Base-by-base conservation (phyloP, 169 alveolate genomes). In the Cryptosporidium ryanae region DNA sequence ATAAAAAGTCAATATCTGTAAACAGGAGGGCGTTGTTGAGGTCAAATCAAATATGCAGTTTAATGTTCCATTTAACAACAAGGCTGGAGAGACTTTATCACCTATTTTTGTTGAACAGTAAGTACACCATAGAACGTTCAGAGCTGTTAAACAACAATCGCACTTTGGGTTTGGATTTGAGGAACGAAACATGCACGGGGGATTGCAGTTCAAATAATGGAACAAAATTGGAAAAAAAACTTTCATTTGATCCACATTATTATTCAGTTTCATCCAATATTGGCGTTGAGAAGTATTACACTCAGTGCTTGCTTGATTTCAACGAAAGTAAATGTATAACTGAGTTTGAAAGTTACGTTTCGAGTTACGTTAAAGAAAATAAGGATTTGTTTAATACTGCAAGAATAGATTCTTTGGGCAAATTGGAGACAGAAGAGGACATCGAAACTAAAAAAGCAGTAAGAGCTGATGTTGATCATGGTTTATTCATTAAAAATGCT, bases 11-110 rank as follows among this genome's bases (percentile, higher is more conserved):
- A 0, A 61, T 76, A 44, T 23, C 87, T 13, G 57, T 76, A 12
- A 59, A 54, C 23, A 76, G 76, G 32, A 76, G 43, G 3, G 46
- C 87, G 25, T 61, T 76, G 12, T 29, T 76, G 5, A 76, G 87
- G 21, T 76, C 87, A 17, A 76, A 76, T 76, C 87, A 76, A 48
- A 17, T 76, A 12, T 76, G 87, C n/a, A 59, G 46, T 61, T 21
- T 76, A 34, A 76, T 76, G 87, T 65, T 76, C 8, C 65, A 55
- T 5, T 7, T 61, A 27, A 76, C 59, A 2, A 38, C 38, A 12
- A 76, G 61, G 10, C 48, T 76, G 38, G 87, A 76, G 25, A 76
- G 59, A 61, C 50, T 48, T 13, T 61, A 76, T 46, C 63, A 76
- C 38, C 38, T 76, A 31, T 25, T 17, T 32, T 17, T 17, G 5